These are phyloP conservation scores for Penicillium sp. DNA, from an alignment of 2,329 filamentous ascomycete species.

Conservation along the genomic window DNA sequence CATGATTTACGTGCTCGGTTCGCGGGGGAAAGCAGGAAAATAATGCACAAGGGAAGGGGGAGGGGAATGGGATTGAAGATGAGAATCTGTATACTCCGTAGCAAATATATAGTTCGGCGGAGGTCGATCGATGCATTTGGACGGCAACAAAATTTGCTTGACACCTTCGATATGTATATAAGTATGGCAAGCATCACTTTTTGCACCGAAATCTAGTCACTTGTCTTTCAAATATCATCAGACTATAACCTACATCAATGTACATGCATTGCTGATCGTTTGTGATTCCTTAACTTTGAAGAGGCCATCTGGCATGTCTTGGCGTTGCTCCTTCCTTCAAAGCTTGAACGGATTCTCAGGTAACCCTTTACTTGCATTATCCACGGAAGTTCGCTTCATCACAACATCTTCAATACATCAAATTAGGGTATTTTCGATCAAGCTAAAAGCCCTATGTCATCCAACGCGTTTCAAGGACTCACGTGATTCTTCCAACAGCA, in stretches of 20 bases:
- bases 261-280: constrained; percentile 13
- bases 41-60: too few relatives aligned
- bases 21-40: too few relatives aligned
- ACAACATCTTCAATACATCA: not conserved
- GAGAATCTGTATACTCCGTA: not conserved
- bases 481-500: constrained; percentile 15
- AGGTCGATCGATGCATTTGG: not conserved
- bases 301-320: constrained; percentile 38
- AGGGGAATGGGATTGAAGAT: too few relatives aligned
- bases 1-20: not conserved
- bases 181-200: too few relatives aligned
- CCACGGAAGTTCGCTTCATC: not conserved
- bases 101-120: not conserved
- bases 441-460: constrained; percentile 9
- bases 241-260: not conserved
- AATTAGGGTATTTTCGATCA: not conserved
- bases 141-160: not conserved
- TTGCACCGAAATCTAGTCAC: not conserved
- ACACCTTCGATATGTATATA: not conserved
- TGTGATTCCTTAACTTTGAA: constrained; percentile 13
- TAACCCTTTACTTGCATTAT: not conserved
- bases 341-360: not conserved
- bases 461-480: constrained; percentile 7
- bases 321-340: constrained; percentile 17
- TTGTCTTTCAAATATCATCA: not conserved